These are phyloP conservation scores for Boletus reticulatus DNA, from an alignment of 768 basidiomycete species.

Conservation along the genomic window DNA sequence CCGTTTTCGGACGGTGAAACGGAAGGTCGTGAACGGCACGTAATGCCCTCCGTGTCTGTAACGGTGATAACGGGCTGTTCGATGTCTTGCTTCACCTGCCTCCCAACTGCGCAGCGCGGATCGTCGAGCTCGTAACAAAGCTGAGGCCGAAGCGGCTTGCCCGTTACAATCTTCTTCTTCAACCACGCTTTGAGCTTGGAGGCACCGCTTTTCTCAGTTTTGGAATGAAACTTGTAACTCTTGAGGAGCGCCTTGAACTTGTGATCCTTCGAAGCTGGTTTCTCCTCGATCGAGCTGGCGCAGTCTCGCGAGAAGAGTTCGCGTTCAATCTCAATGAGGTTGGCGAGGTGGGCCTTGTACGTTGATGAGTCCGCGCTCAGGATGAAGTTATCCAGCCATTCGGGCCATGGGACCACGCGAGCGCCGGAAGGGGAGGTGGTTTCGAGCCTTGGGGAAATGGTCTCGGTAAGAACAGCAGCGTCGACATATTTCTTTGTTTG, in stretches of 20 bases:
- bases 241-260: conserved; percentile 43
- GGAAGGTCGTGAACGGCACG: conserved; percentile 13
- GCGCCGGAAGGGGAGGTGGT: conserved; percentile 23
- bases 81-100: conserved; percentile 30
- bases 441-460: conserved; percentile 12
- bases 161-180: conserved; percentile 51
- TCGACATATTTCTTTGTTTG: conserved; percentile 18
- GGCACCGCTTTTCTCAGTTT: conserved; percentile 36
- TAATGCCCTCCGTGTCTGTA: conserved; percentile 23
- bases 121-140: conserved; percentile 43
- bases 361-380: conserved; percentile 34
- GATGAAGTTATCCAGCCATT: conserved; percentile 39
- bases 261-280: conserved; percentile 29
- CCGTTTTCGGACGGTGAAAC: conserved; percentile 34
- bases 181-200: conserved; percentile 63
- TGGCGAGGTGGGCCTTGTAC: conserved; percentile 36
- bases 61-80: conserved; percentile 18
- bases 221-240: conserved; percentile 37
- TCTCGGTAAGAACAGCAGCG: conserved; percentile 20
- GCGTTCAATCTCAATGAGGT: conserved; percentile 35
- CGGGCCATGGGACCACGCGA: conserved; percentile 36
- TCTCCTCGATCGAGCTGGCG: conserved; percentile 23
- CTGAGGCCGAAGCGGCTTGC: conserved; percentile 37
- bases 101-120: conserved; percentile 38
- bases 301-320: conserved; percentile 29